These are phyloP conservation scores for Themeda triandra DNA, from an alignment of 176 grass and related monocot species.

Conservation along the genomic window DNA sequence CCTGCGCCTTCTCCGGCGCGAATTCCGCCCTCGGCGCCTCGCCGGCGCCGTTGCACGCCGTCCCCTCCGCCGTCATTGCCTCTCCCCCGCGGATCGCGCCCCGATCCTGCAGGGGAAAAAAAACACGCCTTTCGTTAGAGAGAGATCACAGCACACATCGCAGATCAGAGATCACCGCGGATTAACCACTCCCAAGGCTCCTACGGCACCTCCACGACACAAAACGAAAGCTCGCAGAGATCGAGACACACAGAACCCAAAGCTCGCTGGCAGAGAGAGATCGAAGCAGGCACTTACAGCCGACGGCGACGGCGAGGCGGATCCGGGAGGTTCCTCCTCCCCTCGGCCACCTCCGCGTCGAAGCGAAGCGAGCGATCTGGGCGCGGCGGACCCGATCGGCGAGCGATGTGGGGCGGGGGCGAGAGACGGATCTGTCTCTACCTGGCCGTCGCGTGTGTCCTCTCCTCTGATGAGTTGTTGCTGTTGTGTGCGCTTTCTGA, in stretches of 20 bases:
- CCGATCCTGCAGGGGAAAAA: conserved; percentile 37
- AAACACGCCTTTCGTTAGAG: neutral
- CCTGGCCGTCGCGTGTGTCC: neutral
- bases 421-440: conserved; percentile 21
- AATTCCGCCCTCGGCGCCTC: conserved; percentile 41
- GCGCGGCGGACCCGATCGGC: neutral
- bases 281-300: conserved; percentile 27
- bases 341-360: neutral
- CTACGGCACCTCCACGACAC: neutral
- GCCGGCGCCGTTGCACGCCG: conserved; percentile 22
- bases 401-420: neutral
- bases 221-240: too few relatives aligned
- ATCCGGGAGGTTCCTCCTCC: conserved; percentile 19
- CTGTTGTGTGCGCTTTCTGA: neutral
- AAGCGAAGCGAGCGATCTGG: neutral
- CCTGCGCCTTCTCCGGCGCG: conserved; percentile 1
- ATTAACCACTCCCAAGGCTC: neutral
- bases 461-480: too few relatives aligned
- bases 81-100: conserved; percentile 32
- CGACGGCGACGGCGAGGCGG: conserved; percentile 14
- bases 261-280: neutral
- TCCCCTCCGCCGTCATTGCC: conserved; percentile 59
- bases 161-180: conserved; percentile 11
- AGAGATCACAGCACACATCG: neutral
- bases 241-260: neutral